phyloP scores from a whole-genome alignment of 208 protist genomes.

The Polymyxa betae region DNA sequence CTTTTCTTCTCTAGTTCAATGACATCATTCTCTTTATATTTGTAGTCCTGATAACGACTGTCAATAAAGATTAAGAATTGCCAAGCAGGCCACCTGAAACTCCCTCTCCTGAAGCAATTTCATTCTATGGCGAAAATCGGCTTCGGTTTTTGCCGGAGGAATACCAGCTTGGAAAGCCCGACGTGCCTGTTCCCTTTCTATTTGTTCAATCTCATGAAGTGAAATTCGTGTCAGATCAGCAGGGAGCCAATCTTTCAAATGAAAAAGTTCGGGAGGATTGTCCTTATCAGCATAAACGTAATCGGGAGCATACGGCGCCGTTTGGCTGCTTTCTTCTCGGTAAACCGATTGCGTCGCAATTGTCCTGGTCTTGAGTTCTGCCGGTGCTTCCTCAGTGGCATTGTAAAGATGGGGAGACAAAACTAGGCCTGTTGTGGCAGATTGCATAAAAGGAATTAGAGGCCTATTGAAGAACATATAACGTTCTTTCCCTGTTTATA shows the following conservation, averaged over 20 bases:
- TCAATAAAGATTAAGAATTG: background rate
- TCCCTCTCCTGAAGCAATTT: constrained; percentile 2
- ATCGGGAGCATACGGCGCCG: background rate
- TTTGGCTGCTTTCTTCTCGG: constrained; percentile 44
- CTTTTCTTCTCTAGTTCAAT: constrained; percentile 11
- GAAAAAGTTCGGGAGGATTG: constrained; percentile 3
- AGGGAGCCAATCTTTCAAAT: constrained; percentile 27
- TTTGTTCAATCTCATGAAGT: constrained; percentile 2
- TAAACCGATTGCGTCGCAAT: constrained; percentile 22
- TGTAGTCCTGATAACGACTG: background rate
- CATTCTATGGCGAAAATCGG: background rate
- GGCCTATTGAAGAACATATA: constrained; percentile 50
- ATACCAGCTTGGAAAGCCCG: constrained; percentile 14
- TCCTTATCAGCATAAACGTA: constrained; percentile 1
- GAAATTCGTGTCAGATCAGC: background rate
- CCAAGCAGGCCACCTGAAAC: background rate
- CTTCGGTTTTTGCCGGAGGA: background rate
- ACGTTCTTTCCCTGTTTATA: background rate
- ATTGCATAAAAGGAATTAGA: constrained; percentile 22
- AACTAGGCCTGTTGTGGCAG: background rate
- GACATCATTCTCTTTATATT: background rate
- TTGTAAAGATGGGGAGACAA: background rate
- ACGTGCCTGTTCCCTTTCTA: background rate
- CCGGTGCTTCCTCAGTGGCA: background rate
- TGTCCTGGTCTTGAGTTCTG: background rate